phyloP scores from a whole-genome alignment of 2,329 filamentous ascomycete species.

The Pyrenochaeta sp. region DNA sequence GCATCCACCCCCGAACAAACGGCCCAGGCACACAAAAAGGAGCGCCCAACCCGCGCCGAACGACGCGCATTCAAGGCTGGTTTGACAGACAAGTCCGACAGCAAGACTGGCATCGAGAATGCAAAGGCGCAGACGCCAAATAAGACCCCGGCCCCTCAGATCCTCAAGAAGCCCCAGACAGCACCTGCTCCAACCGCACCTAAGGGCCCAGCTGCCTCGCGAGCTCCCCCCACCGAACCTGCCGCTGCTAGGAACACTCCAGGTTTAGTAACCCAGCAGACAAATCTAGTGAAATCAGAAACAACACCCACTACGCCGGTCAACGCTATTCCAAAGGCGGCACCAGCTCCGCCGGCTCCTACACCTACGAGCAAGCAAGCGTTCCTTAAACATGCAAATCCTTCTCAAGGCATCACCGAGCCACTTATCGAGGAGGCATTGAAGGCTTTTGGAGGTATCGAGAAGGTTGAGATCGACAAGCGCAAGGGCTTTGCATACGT shows the following conservation, averaged over 20 bases:
- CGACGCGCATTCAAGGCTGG: constrained; percentile 50
- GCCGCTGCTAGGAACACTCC: constrained; percentile 33
- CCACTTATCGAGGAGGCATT: constrained; percentile 78
- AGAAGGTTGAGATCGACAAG: constrained; percentile 89
- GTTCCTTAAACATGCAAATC: constrained; percentile 69
- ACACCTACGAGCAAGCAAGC: constrained; percentile 60
- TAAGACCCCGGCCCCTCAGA: constrained; percentile 45
- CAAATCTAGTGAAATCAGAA: constrained; percentile 24
- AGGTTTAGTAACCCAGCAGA: constrained; percentile 25
- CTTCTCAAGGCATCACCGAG: constrained; percentile 91
- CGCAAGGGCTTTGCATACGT: constrained; percentile 95
- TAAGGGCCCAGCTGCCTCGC: constrained; percentile 42
- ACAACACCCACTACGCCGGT: constrained; percentile 13
- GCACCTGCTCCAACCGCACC: constrained; percentile 34
- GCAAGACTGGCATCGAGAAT: constrained; percentile 31
- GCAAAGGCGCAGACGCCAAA: constrained; percentile 33
- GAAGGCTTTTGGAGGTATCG: constrained; percentile 75
- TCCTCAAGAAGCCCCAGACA: constrained; percentile 51
- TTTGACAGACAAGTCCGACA: constrained; percentile 43
- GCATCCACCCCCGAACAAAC: constrained; percentile 35
- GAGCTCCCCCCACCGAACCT: constrained; percentile 40
- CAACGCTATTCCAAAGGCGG: constrained; percentile 12
- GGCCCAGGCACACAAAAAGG: constrained; percentile 46
- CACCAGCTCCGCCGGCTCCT: constrained; percentile 30
- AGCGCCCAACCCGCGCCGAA: constrained; percentile 49